Evolutionary conservation across 495 filamentous ascomycete species (phyloP).

Genomic region (Penicillium manginii): DNA sequence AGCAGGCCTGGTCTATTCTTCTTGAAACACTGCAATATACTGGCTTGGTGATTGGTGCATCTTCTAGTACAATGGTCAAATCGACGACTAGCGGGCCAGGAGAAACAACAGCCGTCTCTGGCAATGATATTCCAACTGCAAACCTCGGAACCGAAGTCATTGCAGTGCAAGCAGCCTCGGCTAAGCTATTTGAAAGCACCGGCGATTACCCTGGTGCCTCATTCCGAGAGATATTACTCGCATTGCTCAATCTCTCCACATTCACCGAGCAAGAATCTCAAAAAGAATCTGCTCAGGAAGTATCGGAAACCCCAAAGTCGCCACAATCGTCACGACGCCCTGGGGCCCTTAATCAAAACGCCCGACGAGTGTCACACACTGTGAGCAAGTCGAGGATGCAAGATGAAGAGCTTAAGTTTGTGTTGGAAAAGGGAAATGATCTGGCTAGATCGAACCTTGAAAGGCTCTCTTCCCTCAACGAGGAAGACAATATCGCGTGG

Average conservation of each 20-base stretch:
- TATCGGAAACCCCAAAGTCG: slow-evolving; percentile 24
- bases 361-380: slow-evolving; percentile 59
- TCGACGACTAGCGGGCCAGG: slow-evolving; percentile 28
- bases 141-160: slow-evolving; percentile 78
- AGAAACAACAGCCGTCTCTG: slow-evolving; percentile 29
- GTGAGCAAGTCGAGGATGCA: slow-evolving; percentile 48
- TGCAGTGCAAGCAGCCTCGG: slow-evolving; percentile 87
- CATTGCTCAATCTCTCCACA: slow-evolving; percentile 69
- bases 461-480: slow-evolving; percentile 64
- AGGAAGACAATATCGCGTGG: slow-evolving; percentile 74
- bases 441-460: slow-evolving; percentile 78
- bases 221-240: slow-evolving; percentile 76
- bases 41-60: slow-evolving; percentile 76
- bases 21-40: slow-evolving; percentile 90
- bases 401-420: slow-evolving; percentile 63
- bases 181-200: slow-evolving; percentile 86
- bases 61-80: slow-evolving; percentile 41
- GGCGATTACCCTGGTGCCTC: slow-evolving; percentile 80
- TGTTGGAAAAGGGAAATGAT: slow-evolving; percentile 79
- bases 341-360: slow-evolving; percentile 55
- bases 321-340: slow-evolving; percentile 36
- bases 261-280: slow-evolving; percentile 36
- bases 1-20: slow-evolving; percentile 82
- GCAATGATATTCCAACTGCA: slow-evolving; percentile 52
- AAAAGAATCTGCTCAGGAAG: slow-evolving; percentile 31